Evolutionary conservation across 371 early-diverging fungal genomes (phyloP), one percentile per base, ranked within the genome.

Genomic region (Mucor racemosus): DNA sequence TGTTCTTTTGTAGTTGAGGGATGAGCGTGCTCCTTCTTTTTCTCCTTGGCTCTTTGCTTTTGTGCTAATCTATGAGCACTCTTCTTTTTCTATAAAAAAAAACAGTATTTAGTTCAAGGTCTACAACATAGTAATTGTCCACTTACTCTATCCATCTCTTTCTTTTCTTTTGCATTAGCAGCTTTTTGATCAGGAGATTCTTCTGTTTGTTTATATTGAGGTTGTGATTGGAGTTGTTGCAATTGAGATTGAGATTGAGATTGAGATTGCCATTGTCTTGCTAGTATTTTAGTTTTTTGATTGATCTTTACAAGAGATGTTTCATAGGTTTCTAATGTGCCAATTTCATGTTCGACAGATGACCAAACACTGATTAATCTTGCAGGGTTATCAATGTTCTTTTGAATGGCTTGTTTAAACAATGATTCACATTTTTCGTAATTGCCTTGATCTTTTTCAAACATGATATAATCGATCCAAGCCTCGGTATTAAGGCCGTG

Each of bases 301-400:
- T 73, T 73, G 7, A 77, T 73, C 1, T 68, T 66, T 1, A 79
- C 55, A n/a, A 73, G 48, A 3, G 75, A 64, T 9, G 68, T 66
- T 58, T 77, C 67, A 11, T 58, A 38, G 2, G 75, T 65, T 4
- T 72, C 75, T 0, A 81, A 33, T 5, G 65, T 67, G 15, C 91
- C 89, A 39, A 69, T 39, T 53, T 84, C 85, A 57, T 76, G 74
- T 69, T 87, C 89, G 19, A 87, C 72, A 2, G 66, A 56, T 1
- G 72, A 60, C 82, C 86, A 88, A 1, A 76, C 81, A 39, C 79
- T 76, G 41, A 84, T 78, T 3, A 91, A 53, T 7, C 79, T 65
- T 40, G 85, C 84, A 7, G 87, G 84, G 58, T 80, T 78, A 61
- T 86, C 84, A 8, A 81, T 59, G 6, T 71, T 67, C 33, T 80